phyloP scores from a whole-genome alignment of 2,329 filamentous ascomycete species.

The Clonostachys rosea region DNA sequence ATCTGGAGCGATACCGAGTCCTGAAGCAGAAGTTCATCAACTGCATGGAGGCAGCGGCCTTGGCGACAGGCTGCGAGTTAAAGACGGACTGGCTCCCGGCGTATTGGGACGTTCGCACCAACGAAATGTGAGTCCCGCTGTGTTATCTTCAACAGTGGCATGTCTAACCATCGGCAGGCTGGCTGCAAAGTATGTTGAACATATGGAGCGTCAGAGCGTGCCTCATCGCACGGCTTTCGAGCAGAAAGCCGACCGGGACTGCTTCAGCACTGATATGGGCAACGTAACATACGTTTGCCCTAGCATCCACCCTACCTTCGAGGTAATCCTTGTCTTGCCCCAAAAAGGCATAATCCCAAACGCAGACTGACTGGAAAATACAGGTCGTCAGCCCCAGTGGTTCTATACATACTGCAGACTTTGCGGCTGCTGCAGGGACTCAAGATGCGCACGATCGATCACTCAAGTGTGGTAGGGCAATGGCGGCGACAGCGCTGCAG shows the following conservation, averaged over 20 bases:
- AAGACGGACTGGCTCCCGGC: neutral
- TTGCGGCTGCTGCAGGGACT: constrained; percentile 11
- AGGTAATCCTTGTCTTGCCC: constrained; percentile 32
- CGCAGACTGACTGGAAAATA: too few species aligned
- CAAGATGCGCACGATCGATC: constrained; percentile 10
- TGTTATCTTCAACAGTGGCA: too few species aligned
- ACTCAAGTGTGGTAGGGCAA: constrained; percentile 10
- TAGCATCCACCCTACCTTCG: constrained; percentile 46
- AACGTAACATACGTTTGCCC: constrained; percentile 53
- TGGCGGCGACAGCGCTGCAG: constrained; percentile 13
- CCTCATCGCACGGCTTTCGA: constrained; percentile 45
- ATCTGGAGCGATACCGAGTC: too few species aligned
- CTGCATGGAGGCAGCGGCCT: neutral
- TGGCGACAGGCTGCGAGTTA: constrained; percentile 1
- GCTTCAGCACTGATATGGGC: constrained; percentile 54
- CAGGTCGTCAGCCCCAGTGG: neutral
- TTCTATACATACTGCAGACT: constrained; percentile 11
- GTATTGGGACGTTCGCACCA: too few species aligned
- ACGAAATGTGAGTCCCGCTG: too few species aligned
- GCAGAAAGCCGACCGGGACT: constrained; percentile 38
- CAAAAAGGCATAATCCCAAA: neutral
- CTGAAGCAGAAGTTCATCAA: neutral
- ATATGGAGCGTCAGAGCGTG: constrained; percentile 40
- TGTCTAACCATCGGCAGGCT: too few species aligned
- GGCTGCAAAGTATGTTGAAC: constrained; percentile 17